phyloP scores from a whole-genome alignment of 2,329 filamentous ascomycete genomes.

The Pochonia chlamydosporia region DNA sequence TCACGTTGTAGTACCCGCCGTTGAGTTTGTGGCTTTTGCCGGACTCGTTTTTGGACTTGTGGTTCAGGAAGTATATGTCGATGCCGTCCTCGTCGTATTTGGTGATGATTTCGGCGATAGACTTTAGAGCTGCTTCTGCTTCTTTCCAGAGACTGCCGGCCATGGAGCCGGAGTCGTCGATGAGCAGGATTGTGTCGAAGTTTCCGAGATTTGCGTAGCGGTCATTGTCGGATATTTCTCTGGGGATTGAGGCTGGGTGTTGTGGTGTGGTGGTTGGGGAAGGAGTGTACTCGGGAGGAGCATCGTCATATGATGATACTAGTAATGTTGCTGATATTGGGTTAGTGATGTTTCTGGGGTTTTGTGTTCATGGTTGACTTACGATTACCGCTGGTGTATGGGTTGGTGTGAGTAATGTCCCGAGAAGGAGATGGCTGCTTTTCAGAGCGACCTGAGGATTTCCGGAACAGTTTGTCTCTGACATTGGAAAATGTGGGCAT shows the following conservation, averaged over 20 bases:
- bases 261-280: no score
- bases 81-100: constrained; percentile 76
- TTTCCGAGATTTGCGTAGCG: constrained; percentile 67
- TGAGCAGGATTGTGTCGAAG: constrained; percentile 86
- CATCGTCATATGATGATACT: no score
- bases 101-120: constrained; percentile 79
- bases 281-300: no score
- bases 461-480: constrained; percentile 2
- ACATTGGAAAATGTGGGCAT: neutral
- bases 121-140: constrained; percentile 60
- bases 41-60: constrained; percentile 37
- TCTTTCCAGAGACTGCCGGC: constrained; percentile 69
- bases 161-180: constrained; percentile 94
- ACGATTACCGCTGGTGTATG: no score
- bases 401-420: no score
- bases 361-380: no score
- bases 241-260: no score
- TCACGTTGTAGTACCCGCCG: constrained; percentile 62
- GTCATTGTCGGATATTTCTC: no score
- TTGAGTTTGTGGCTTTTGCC: constrained; percentile 32
- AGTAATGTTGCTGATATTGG: no score
- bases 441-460: neutral
- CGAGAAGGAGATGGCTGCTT: no score
- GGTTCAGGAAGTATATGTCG: constrained; percentile 88
- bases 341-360: no score